Base-by-base conservation (phyloP, 805 yeast genomes). In the Wickerhamiella occidentalis region DNA sequence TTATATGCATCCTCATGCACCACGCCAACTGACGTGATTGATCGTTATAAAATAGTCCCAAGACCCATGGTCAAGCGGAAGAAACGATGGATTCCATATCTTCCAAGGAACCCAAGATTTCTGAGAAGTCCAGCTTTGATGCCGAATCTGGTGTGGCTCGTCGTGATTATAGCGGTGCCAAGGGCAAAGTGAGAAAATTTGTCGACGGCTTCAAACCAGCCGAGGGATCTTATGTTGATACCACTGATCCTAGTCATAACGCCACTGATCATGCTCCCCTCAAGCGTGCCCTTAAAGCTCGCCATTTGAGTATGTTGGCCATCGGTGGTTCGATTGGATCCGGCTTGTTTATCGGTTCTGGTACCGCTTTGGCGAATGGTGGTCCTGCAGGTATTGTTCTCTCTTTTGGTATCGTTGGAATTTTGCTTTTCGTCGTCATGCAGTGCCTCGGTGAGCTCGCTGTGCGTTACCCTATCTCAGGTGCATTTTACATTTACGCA, bases 291-390 rank as follows among this genome's bases (percentile, higher is more conserved):
- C 60, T 66, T 41, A 65, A 64, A 52, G 59, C 58, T n/a, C 60
- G 70, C 13, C 70, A 66, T 53, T 49, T 66, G 46, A 66, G 62
- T 48, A 49, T 49, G 52, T 18, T 49, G 58, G 86, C 94, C 36
- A 71, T 85, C 49, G 92, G 92, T 51, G 87, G 92, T 49, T 81
- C 90, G 47, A 80, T 85, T 52, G 95, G 95, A 60, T 80, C 92
- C 26, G 83, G 83, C 56, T 64, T 79, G 28, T 78, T 76, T 59
- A 66, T 78, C 30, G 75, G 78, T 35, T 66, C 76, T 0, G 79
- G 80, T 21, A 67, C 66, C 33, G 66, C 77, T 9, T 64, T 75
- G 45, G 61, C 64, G 29, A 58, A 58, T 9, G 77, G 76, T 51
- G 77, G 78, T 13, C 75, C 76, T 13, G 84, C 75, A 4, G 77